Base-by-base conservation (phyloP, 78 protist species). In the Paratrimastix pyriformis region DNA sequence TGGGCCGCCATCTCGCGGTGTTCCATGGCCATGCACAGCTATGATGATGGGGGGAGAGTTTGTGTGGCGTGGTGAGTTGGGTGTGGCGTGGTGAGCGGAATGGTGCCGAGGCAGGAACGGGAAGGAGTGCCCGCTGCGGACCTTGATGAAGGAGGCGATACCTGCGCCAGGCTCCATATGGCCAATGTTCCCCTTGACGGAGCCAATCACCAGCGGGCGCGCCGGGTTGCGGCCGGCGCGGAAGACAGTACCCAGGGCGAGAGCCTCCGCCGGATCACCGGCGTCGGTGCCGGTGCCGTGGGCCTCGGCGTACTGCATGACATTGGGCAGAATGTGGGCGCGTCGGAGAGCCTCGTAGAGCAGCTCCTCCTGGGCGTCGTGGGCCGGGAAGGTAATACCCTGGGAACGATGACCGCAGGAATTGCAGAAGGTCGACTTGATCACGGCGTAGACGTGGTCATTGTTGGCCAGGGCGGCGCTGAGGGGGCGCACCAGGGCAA, bases 91-190 rank as follows among this genome's bases (percentile, higher is more conserved):
- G n/a, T n/a, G n/a, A n/a, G n/a, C n/a, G n/a, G n/a, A n/a, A n/a
- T n/a, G n/a, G n/a, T n/a, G n/a, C n/a, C n/a, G n/a, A n/a, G n/a
- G n/a, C n/a, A n/a, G n/a, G n/a, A n/a, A n/a, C n/a, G n/a, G n/a
- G n/a, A n/a, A n/a, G n/a, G n/a, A n/a, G n/a, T n/a, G n/a, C n/a
- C n/a, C n/a, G n/a, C n/a, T n/a, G n/a, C n/a, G n/a, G n/a, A 68
- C 45, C 44, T 68, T 68, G 44, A 68, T 68, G 52, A 68, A 21
- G n/a, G 73, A 68, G 26, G 44, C 73, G 44, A 68, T 68, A 38
- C 73, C 73, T 29, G 73, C 73, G 30, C 44, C 73, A 1, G 73
- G 50, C 2, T 39, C 46, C 29, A 42, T 30, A 42, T 68, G 73
- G 9, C 73, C 73, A 26, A 68, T 42, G 44, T 68, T 68, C 1